Base-by-base conservation (phyloP, 306 rosid species). In the Senna siamea region DNA sequence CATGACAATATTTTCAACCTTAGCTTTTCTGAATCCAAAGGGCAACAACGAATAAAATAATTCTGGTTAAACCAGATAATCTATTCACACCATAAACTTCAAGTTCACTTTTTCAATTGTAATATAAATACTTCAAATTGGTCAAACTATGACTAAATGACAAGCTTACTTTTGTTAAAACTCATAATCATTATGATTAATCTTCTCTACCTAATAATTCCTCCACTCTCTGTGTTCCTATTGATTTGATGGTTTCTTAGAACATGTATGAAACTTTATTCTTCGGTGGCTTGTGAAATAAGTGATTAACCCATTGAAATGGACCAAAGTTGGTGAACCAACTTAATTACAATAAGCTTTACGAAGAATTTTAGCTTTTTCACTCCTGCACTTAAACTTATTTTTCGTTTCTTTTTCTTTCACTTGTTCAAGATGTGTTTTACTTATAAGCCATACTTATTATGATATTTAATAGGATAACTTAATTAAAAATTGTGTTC, bases 251-350 rank as follows among this genome's bases (percentile, higher is more conserved):
- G 69, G 55, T 74, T 62, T 66, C 73, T 58, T 72, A 37, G 70
- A 65, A 65, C 23, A 50, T 77, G 43, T 64, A 81, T 26, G 30
- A 81, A 35, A 38, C 7, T 44, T 35, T 35, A 38, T 26, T 70
- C 64, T 77, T 73, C 19, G 70, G 55, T 81, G n/a, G 52, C 69
- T 72, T 78, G 59, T 63, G 43, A 56, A 28, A 69, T 48, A 75
- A 41, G 72, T 63, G 26, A 74, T 64, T 74, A 26, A 69, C 59
- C 14, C 61, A 23, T 64, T 22, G 72, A 74, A 70, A 50, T 57
- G 66, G 48, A 35, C 26, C 41, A 40, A 20, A 66, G 77, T 72
- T 50, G 86, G 78, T 82, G 76, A 52, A 70, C 86, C 76, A 75
- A 75, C 83, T 62, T 53, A 37, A 26, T 59, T 11, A 28, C 51